phyloP scores from a whole-genome alignment of 225 moss, liverwort and hornwort genomes.

The Lunularia cruciata region DNA sequence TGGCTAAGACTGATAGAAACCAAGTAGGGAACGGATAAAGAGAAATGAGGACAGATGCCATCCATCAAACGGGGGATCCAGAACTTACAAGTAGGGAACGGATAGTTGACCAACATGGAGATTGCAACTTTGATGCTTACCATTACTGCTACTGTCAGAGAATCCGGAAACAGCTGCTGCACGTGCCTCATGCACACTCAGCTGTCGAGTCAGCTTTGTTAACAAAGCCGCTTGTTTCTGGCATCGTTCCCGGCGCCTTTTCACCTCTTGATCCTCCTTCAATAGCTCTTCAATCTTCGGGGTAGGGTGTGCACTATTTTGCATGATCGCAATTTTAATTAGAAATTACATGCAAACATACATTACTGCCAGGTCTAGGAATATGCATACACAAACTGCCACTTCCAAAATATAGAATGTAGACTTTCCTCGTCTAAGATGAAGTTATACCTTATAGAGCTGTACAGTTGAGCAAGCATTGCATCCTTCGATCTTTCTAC shows the following conservation, averaged over 20 bases:
- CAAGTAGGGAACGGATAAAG: no score
- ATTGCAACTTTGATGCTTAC: constrained; percentile 28
- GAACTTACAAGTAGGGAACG: no score
- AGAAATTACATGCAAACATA: no score
- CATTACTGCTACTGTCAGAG: constrained; percentile 48
- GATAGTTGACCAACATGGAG: no score
- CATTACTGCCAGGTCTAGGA: no score
- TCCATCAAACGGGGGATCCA: no score
- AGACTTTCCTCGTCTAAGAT: background rate
- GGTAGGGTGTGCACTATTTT: constrained; percentile 67
- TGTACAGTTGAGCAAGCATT: constrained; percentile 97
- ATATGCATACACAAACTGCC: no score
- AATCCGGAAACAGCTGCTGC: constrained; percentile 61
- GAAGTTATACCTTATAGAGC: constrained; percentile 71
- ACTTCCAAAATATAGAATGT: no score
- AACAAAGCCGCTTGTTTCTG: constrained; percentile 75
- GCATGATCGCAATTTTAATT: no score
- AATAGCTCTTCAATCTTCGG: constrained; percentile 82
- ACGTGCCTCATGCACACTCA: constrained; percentile 88
- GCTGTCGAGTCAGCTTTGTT: constrained; percentile 73
- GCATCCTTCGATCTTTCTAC: constrained; percentile 95
- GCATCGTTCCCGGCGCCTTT: constrained; percentile 76
- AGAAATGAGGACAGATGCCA: no score
- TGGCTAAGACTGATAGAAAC: no score
- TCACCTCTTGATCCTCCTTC: constrained; percentile 77